Percentiles rank a stretch among this genome's conserved stretches.
phyloP scores from a whole-genome alignment of 2,329 filamentous ascomycete genomes.

The Trichoderma endophyticum region DNA sequence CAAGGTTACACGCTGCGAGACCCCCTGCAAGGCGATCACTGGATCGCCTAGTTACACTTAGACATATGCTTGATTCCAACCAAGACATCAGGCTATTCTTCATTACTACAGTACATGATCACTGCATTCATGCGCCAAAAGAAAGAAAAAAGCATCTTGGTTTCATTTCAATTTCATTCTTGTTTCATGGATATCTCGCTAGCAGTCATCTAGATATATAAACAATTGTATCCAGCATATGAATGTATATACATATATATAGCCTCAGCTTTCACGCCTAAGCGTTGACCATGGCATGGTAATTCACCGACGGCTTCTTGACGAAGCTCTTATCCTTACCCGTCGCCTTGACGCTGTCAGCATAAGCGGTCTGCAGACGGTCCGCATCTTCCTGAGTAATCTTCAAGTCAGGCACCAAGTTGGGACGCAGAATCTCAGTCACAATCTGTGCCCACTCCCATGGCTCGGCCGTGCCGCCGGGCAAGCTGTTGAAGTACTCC shows the following conservation, averaged over 20 bases:
- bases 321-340: background rate
- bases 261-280: background rate
- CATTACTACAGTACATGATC: background rate
- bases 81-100: background rate
- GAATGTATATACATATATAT: slow-evolving; percentile 8
- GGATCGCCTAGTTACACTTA: background rate
- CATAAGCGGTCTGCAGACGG: slow-evolving; percentile 18
- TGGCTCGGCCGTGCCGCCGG: slow-evolving; percentile 51
- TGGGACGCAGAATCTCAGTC: slow-evolving; percentile 29
- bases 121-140: background rate
- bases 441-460: slow-evolving; percentile 69
- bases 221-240: background rate
- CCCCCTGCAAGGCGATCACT: background rate
- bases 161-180: background rate
- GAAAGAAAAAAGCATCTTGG: background rate
- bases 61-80: background rate
- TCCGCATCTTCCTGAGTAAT: slow-evolving; percentile 20
- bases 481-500: slow-evolving; percentile 75
- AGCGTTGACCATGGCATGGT: slow-evolving; percentile 14
- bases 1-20: background rate
- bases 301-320: slow-evolving; percentile 3
- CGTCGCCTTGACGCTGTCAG: slow-evolving; percentile 4
- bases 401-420: slow-evolving; percentile 17
- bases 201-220: background rate
- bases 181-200: background rate